These are phyloP conservation scores for Colletotrichum lini DNA, from an alignment of 2,329 filamentous ascomycete species.

Conservation along the genomic window DNA sequence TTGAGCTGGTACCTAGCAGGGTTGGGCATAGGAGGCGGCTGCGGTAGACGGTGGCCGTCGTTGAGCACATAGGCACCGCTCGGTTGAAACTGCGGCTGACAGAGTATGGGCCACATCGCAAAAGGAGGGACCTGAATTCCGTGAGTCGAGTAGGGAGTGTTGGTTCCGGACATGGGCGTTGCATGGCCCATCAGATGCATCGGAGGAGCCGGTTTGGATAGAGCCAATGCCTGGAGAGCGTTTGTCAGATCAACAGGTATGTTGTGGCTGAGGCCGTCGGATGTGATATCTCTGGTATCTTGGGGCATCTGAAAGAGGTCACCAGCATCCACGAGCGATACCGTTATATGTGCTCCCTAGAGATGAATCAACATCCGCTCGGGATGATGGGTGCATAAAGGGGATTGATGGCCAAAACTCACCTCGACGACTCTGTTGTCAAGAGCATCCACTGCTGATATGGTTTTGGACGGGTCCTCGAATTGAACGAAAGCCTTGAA, in stretches of 20 bases:
- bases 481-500: slow-evolving; percentile 35
- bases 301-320: not conserved
- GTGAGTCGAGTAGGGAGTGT: slow-evolving; percentile 23
- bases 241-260: slow-evolving; percentile 22
- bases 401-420: not conserved
- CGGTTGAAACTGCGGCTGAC: slow-evolving; percentile 49
- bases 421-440: slow-evolving; percentile 38
- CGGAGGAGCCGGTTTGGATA: slow-evolving; percentile 14
- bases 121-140: slow-evolving; percentile 46
- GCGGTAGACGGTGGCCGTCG: slow-evolving; percentile 19
- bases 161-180: not conserved
- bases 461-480: slow-evolving; percentile 14
- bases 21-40: slow-evolving; percentile 8
- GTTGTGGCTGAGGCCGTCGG: not conserved
- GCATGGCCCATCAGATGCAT: slow-evolving; percentile 17
- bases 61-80: slow-evolving; percentile 51
- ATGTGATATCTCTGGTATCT: not conserved
- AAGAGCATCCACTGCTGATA: slow-evolving; percentile 20
- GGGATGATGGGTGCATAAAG: no score
- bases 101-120: slow-evolving; percentile 53
- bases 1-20: slow-evolving; percentile 34
- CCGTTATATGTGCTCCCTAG: slow-evolving; percentile 26
- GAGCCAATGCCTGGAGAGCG: slow-evolving; percentile 31
- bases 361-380: not conserved
- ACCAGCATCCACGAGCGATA: slow-evolving; percentile 20